Evolutionary conservation across 768 basidiomycete genomes (phyloP), one percentile per base, ranked within the genome.

Genomic region (Neoboletus subvelutipes): DNA sequence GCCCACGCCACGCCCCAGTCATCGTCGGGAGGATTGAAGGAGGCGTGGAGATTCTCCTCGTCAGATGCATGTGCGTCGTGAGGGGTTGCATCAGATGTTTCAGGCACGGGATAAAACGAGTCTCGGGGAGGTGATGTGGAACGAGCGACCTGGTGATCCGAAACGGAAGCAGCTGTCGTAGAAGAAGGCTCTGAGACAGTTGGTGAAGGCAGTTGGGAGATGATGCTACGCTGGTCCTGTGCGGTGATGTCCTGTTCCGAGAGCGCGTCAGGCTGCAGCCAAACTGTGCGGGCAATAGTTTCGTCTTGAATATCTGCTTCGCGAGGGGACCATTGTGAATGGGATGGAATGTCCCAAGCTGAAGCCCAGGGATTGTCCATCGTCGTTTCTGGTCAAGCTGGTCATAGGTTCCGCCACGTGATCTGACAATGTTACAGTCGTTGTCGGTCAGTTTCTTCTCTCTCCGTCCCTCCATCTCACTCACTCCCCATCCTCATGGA

Each of bases 341-440:
- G 29, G 29, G 2, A 8, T 9, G 31, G 29, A 13, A 12, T 3
- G 36, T 50, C 49, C 49, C 49, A 50, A 28, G 49, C 34, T n/a
- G 36, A 37, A 3, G 50, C 37, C 84, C 88, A 92, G 47, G 87
- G 84, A 71, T 91, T 84, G 62, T 90, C 87, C 87, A 90, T 90
- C 13, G 15, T 36, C 12, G 56, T 34, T 20, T 22, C 12, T 55
- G 41, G 45, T 42, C 52, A 54, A 64, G 37, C 22, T 26, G 3
- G 20, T 24, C 22, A 18, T 22, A 5, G 26, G 13, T 7, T 34
- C 47, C n/a, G 33, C 37, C 66, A 68, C 64, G 64, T 68, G 61
- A 66, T 56, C 58, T 52, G 49, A 37, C 34, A 52, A 22, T n/a
- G n/a, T n/a, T n/a, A n/a, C n/a, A 15, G 26, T 39, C n/a, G n/a